Base-by-base conservation (phyloP, 1,284 basidiomycete genomes). In the Irpex sp. region DNA sequence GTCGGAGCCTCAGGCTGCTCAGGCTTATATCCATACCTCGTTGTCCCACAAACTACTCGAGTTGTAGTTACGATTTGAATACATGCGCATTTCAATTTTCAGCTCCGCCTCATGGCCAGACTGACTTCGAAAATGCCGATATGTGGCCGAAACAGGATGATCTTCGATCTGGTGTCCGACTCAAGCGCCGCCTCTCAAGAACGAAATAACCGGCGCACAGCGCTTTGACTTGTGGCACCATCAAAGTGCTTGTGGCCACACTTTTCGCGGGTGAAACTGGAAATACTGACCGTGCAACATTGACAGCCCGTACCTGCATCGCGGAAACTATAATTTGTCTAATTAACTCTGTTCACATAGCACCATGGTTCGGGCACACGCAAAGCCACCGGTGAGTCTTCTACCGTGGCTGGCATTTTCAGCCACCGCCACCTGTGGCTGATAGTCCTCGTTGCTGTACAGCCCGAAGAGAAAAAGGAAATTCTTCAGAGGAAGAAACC, bases 381-480 rank as follows among this genome's bases (percentile, higher is more conserved):
- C 67, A 44, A 74, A 74, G 63, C 69, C 70, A 58, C 67, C 72
- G 68, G 74, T 75, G 67, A 73, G 73, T 68, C 17, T 17, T 51
- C 49, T 51, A 57, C 59, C 37, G 19, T 54, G 67, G 58, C 64
- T 60, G 60, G 58, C 62, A 56, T 56, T 56, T 64, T 67, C 67
- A 70, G 67, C 69, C 69, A 69, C 70, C 57, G 49, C 61, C 62
- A 55, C 62, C 56, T 59, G 65, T 66, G 65, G 64, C 68, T 69
- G 59, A 65, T 62, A 44, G 34, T 62, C 62, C 56, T 38, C 21
- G 8, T 56, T 26, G 31, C 38, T 58, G 57, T 57, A 55, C 64
- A 81, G 78, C 70, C 73, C 47, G 82, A 83, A 59, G 81, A 82
- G 72, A 83, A 79, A 74, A 83, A 81, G 71, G 81, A 84, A 57